Evolutionary conservation across 2,329 filamentous ascomycete species (phyloP), one percentile per base, ranked within the genome.

Genomic region (Cylindrodendrum hubeiense): DNA sequence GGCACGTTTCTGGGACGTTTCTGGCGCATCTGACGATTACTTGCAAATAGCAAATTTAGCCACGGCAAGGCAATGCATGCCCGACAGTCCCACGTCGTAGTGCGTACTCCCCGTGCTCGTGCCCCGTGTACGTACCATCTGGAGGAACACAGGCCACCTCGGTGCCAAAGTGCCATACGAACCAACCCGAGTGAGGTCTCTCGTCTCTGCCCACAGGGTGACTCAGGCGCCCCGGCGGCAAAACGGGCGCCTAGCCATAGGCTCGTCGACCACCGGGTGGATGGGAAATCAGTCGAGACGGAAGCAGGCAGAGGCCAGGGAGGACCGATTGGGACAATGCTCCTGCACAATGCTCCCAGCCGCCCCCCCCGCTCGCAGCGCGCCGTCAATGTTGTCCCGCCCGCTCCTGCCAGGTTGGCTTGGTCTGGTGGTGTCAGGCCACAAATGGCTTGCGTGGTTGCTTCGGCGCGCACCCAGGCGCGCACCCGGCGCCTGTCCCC

Each of bases 171-270:
- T 19, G n/a, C 15, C 15, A 39, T 7, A 28, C 17, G 46, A 49
- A 30, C 24, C 24, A 19, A 28, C 26, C 17, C 17, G 24, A 30
- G 9, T 5, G 26, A 30, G 46, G 17, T 30, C 26, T 49, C 28
- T 49, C 28, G 24, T 49, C 24, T 26, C 19, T 22, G 43, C 17
- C 21, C 34, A 44, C 39, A 37, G 28, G n/a, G 57, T 34, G 26
- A 60, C 39, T 53, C 57, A 60, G 57, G 57, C 49, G 57, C 49
- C 46, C 57, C 49, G 49, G 57, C 57, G 57, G 57, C 57, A 60
- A 60, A 52, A 30, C 57, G 37, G 57, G 57, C 57, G 57, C 49
- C 57, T 60, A 60, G 49, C 39, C 30, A 52, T 24, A 37, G 49
- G 49, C 19, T 39, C 28, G 19, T 44, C 49, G 28, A 52, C 21